Conservation (phyloP, 1,139 yeast genomes). For the Saccharomyces hybrid region DNA sequence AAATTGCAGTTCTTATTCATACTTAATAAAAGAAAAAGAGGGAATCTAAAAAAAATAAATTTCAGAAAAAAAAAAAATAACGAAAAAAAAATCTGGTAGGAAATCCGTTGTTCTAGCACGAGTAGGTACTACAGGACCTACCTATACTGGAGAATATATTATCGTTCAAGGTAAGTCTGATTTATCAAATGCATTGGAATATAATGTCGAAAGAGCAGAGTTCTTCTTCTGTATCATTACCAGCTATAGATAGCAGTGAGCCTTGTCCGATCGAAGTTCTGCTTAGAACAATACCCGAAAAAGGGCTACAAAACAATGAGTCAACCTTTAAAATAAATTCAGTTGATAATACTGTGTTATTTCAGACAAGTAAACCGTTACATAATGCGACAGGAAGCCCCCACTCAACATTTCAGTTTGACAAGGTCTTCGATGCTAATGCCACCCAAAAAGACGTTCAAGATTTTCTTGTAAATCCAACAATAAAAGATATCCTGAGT, state of each 20-base stretch:
- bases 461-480: constrained; percentile 24
- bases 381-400: constrained; percentile 24
- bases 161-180: not conserved
- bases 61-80: not conserved
- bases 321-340: not conserved
- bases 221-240: not conserved
- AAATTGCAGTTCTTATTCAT: not conserved
- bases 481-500: not conserved
- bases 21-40: not conserved
- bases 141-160: not conserved
- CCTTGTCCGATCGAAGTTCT: not conserved
- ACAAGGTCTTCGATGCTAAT: constrained; percentile 49
- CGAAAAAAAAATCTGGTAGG: not conserved
- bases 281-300: not conserved
- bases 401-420: constrained; percentile 50
- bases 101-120: too few relatives aligned
- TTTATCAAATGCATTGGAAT: constrained; percentile 5
- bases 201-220: constrained; percentile 1
- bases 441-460: constrained; percentile 56
- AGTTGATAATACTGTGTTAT: not conserved
- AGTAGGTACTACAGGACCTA: not conserved
- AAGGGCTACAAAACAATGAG: not conserved
- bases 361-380: not conserved
- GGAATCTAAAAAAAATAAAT: not conserved
- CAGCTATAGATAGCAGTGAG: constrained; percentile 1